Evolutionary conservation across 2,329 filamentous ascomycete species (phyloP).

Genomic region (Teratosphaeria pseudoeucalypti): DNA sequence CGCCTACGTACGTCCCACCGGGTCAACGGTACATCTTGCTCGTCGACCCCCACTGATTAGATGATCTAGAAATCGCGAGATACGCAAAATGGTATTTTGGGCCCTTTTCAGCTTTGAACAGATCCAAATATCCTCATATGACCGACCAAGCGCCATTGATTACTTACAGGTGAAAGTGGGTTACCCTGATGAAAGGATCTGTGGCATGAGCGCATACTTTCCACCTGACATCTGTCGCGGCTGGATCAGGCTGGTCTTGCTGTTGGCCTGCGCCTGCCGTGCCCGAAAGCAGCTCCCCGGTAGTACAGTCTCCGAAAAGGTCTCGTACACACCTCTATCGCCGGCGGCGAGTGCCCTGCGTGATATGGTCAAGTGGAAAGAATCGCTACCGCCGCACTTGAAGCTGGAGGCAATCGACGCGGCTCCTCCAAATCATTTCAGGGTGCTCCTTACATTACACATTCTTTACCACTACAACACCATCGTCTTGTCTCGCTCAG

Average conservation of each 20-base stretch:
- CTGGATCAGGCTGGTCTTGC: not conserved
- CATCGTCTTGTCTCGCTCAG: not conserved
- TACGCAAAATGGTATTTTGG: not conserved
- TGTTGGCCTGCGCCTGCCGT: not conserved
- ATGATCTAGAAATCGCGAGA: no score
- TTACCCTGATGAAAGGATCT: not conserved
- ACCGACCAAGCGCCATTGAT: not conserved
- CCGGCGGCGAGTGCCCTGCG: not conserved
- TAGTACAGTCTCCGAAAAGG: not conserved
- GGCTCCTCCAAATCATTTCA: not conserved
- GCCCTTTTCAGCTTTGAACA: not conserved
- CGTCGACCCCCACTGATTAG: no score
- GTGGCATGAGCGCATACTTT: not conserved
- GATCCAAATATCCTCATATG: not conserved
- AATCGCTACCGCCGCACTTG: not conserved
- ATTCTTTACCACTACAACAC: not conserved
- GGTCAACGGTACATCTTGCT: no score
- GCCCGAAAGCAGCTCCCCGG: not conserved
- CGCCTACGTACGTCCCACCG: not conserved
- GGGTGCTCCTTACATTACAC: not conserved
- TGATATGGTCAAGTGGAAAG: not conserved
- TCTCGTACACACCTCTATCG: not conserved
- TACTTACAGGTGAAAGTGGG: not conserved
- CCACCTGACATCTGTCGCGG: not conserved
- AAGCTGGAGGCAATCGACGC: not conserved